phyloP scores from a whole-genome alignment of 805 yeast species.

The Ogataea henricii region DNA sequence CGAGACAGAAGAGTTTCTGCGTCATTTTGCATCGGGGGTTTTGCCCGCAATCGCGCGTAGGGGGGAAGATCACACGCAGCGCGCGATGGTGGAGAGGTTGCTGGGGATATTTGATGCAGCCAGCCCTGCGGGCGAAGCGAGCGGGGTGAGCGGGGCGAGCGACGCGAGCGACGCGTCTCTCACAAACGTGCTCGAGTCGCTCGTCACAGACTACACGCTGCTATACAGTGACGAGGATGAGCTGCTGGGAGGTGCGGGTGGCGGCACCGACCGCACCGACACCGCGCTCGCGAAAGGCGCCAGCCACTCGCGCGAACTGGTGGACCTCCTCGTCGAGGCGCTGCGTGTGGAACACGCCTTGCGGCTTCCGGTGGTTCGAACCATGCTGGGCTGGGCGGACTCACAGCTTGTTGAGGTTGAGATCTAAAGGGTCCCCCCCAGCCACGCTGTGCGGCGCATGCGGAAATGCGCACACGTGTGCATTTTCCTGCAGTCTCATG shows the following conservation, averaged over 20 bases:
- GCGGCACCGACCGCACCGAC: no score
- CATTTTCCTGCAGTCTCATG: neutral
- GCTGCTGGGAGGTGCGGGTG: constrained; percentile 4
- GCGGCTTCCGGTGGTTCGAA: constrained; percentile 8
- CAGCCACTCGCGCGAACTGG: neutral
- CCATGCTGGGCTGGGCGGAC: constrained; percentile 11
- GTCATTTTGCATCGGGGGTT: constrained; percentile 45
- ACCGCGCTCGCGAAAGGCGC: no score
- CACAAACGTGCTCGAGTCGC: constrained; percentile 1
- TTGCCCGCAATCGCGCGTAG: constrained; percentile 15
- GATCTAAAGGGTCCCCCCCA: neutral
- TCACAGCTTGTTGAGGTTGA: neutral
- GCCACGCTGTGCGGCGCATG: neutral
- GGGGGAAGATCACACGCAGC: constrained; percentile 16
- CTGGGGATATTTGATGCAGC: constrained; percentile 17
- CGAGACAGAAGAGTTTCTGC: constrained; percentile 48
- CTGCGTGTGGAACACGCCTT: constrained; percentile 11
- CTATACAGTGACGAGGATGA: constrained; percentile 22
- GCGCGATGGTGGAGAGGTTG: constrained; percentile 17
- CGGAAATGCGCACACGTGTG: no score
- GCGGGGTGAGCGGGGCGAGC: no score
- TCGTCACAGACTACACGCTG: constrained; percentile 16
- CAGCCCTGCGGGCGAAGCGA: no score
- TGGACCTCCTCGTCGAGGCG: constrained; percentile 10
- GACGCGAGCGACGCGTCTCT: no score